Base-by-base conservation (phyloP, 2,329 filamentous ascomycete genomes). In the Conoideocrella luteorostrata region DNA sequence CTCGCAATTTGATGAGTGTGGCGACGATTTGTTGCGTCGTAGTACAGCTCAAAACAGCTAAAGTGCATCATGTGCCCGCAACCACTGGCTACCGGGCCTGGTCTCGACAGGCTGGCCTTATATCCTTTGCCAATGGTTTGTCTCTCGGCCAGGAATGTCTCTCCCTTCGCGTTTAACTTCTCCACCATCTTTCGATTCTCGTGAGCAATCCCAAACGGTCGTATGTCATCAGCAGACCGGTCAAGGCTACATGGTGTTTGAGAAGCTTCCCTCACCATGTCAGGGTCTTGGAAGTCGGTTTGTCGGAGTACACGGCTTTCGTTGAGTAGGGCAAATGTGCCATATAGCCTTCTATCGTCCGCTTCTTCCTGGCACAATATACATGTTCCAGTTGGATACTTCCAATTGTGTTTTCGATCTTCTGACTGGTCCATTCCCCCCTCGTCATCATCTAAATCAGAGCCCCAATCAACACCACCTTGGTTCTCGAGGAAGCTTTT, bases 51-150 rank as follows among this genome's bases (percentile, higher is more conserved):
- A 59, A 98, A 98, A 66, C 93, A 98, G 53, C 79, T 82, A 61
- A 87, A 97, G 63, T 98, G 93, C 93, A 98, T 98, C 57, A 98
- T 94, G 62, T 98, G 93, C 3, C 93, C 93, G 63, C 93, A 98
- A 9, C 91, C 88, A 28, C 86, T 87, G 10, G 90, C 87, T 2
- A 97, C 84, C 1, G 91, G 86, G 0, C 90, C 93, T 15, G 78
- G 72, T 22, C 76, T 73, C 26, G 80, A 80, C 32, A 80, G 73
- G 9, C 75, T 71, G 6, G 81, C 73, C 3, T 88, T 84, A 57
- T 95, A 98, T 0, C 93, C 93, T 63, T 90, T 94, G 24, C 91
- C 90, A 38, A 98, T 77, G 5, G 82, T 82, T 64, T 95, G 86
- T 39, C 86, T 80, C 61, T 94, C 88, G 4, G 80, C 77, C 28